Evolutionary conservation across 148 eudicot species (phyloP).

Genomic region (Euryodendron excelsum): DNA sequence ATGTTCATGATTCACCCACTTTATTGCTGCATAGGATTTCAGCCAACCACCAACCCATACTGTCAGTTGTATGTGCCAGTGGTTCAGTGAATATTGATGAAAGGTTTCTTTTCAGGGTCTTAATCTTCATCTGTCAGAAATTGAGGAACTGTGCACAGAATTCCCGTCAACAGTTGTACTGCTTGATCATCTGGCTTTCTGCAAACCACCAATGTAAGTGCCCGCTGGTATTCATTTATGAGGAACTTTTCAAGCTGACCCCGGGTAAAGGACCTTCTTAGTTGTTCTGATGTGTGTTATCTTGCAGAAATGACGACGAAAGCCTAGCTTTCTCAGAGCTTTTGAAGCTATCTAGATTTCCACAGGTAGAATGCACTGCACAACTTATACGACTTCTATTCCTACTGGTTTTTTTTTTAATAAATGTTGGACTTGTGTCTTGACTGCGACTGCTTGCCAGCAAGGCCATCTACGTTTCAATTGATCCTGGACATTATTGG

Average conservation of each 20-base stretch:
- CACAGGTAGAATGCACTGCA: slow-evolving; percentile 50
- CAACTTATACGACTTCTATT: slow-evolving; percentile 3
- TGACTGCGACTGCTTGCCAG: background rate
- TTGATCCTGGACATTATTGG: background rate
- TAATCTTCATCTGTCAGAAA: slow-evolving; percentile 69
- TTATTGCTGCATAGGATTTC: background rate
- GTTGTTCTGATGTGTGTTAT: slow-evolving; percentile 10
- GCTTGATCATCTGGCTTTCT: slow-evolving; percentile 88
- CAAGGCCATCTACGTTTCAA: no score
- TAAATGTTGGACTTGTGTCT: background rate
- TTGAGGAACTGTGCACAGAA: slow-evolving; percentile 62
- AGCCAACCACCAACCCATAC: background rate
- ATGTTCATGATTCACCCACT: background rate
- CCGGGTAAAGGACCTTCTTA: slow-evolving; percentile 2
- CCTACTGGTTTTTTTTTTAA: no score
- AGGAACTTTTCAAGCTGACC: slow-evolving; percentile 7
- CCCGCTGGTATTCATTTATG: slow-evolving; percentile 1
- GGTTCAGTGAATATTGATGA: background rate
- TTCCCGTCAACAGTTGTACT: slow-evolving; percentile 76
- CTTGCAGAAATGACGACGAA: slow-evolving; percentile 63
- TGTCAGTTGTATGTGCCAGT: background rate
- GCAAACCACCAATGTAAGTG: slow-evolving; percentile 73
- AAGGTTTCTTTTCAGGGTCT: slow-evolving; percentile 59
- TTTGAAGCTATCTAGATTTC: slow-evolving; percentile 67
- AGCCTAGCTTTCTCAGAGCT: slow-evolving; percentile 50